These are phyloP conservation scores for Tieghemiomyces parasiticus DNA, from an alignment of 192 early-diverging fungal genomes.

Conservation along the genomic window DNA sequence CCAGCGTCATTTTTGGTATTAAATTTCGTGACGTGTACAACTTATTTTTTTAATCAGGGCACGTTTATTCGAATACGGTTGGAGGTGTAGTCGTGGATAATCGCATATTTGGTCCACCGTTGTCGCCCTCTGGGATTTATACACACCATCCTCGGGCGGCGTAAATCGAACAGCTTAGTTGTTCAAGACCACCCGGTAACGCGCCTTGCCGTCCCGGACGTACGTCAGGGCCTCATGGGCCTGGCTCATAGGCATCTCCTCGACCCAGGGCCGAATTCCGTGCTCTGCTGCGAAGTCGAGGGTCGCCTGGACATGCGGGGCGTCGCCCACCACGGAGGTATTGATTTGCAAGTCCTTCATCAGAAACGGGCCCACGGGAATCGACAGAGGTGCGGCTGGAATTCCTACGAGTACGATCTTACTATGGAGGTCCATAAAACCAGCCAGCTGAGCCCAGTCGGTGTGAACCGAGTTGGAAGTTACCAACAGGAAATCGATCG, in stretches of 20 bases:
- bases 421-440: conserved; percentile 36
- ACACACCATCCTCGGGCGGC: not conserved
- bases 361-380: conserved; percentile 30
- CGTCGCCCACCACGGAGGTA: conserved; percentile 52
- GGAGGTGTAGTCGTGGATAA: too few species aligned
- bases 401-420: conserved; percentile 48
- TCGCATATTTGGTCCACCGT: too few species aligned
- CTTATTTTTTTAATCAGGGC: too few species aligned
- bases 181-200: conserved; percentile 58
- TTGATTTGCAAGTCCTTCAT: conserved; percentile 30
- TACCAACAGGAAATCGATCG: conserved; percentile 22
- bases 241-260: conserved; percentile 42
- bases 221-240: conserved; percentile 43
- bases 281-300: conserved; percentile 47
- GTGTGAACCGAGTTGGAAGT: conserved; percentile 18
- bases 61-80: too few species aligned
- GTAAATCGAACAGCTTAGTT: conserved; percentile 19
- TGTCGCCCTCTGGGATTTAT: too few species aligned
- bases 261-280: conserved; percentile 45
- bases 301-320: conserved; percentile 41
- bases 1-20: too few species aligned
- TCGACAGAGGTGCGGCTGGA: conserved; percentile 34
- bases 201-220: conserved; percentile 41
- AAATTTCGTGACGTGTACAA: too few species aligned
- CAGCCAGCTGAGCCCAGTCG: conserved; percentile 30